These are phyloP conservation scores for Bjerkandera adusta DNA, from an alignment of 1,284 basidiomycete genomes.

Conservation along the genomic window DNA sequence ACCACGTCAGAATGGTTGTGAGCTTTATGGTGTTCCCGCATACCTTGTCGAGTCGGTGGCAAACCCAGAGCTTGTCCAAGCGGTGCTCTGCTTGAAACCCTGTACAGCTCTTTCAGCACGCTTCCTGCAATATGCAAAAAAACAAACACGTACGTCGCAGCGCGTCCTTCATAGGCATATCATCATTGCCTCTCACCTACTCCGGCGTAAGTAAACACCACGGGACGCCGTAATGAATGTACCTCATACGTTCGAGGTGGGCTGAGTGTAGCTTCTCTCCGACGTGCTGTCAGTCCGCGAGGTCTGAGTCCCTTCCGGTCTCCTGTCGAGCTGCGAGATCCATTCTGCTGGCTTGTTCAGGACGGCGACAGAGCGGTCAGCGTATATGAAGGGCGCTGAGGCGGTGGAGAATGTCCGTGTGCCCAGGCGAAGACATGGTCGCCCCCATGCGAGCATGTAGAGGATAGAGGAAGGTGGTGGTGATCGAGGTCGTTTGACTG, in stretches of 20 bases:
- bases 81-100: not conserved
- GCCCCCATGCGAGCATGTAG: too few relatives aligned
- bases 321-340: not conserved
- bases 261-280: too few relatives aligned
- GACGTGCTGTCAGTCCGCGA: not conserved
- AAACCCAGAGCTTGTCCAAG: not conserved
- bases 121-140: not conserved
- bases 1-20: constrained; percentile 1
- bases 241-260: not conserved
- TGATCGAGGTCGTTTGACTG: too few relatives aligned
- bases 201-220: not conserved
- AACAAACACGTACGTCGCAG: not conserved
- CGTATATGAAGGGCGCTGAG: too few relatives aligned
- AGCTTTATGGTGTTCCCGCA: constrained; percentile 1
- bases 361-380: not conserved
- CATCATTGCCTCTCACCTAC: not conserved
- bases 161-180: not conserved
- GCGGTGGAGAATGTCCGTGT: too few relatives aligned
- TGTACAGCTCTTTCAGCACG: not conserved
- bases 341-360: constrained; percentile 10
- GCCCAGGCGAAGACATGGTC: too few relatives aligned
- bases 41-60: constrained; percentile 70
- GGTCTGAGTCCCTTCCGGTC: not conserved
- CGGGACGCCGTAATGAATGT: not conserved
- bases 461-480: too few relatives aligned